Evolutionary conservation across 2,329 filamentous ascomycete genomes (phyloP).

Genomic region (Fusarium mexicanum): DNA sequence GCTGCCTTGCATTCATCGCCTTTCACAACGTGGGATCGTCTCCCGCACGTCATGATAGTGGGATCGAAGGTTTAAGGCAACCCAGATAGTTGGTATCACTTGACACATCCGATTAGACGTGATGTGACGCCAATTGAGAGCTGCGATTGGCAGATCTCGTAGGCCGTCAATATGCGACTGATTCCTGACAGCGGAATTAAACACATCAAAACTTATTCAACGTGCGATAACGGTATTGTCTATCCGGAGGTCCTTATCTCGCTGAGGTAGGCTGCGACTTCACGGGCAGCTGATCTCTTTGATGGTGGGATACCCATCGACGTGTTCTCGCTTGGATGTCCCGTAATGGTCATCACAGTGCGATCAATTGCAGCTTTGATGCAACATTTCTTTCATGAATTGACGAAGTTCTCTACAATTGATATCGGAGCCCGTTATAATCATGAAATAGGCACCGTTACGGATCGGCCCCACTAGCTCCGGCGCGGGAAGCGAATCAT

Average conservation of each 20-base stretch:
- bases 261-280: not conserved
- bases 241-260: constrained; percentile 6
- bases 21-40: constrained; percentile 20
- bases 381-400: not conserved
- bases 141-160: constrained; percentile 19
- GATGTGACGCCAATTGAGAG: constrained; percentile 28
- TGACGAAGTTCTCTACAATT: not conserved
- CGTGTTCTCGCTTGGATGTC: not conserved
- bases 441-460: not conserved
- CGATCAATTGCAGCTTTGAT: not conserved
- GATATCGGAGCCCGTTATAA: not conserved
- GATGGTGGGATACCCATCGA: not conserved
- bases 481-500: constrained; percentile 19
- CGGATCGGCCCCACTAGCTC: constrained; percentile 28
- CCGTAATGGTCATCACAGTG: not conserved
- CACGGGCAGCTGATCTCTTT: constrained; percentile 1
- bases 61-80: constrained; percentile 24
- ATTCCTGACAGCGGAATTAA: constrained; percentile 22
- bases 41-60: constrained; percentile 19
- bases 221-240: not conserved
- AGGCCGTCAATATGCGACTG: constrained; percentile 28
- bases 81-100: constrained; percentile 29
- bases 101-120: constrained; percentile 14
- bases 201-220: constrained; percentile 9
- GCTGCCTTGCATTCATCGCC: constrained; percentile 10